Conservation (phyloP, 2,329 filamentous ascomycete species). For the Neopestalotiopsis rosae region DNA sequence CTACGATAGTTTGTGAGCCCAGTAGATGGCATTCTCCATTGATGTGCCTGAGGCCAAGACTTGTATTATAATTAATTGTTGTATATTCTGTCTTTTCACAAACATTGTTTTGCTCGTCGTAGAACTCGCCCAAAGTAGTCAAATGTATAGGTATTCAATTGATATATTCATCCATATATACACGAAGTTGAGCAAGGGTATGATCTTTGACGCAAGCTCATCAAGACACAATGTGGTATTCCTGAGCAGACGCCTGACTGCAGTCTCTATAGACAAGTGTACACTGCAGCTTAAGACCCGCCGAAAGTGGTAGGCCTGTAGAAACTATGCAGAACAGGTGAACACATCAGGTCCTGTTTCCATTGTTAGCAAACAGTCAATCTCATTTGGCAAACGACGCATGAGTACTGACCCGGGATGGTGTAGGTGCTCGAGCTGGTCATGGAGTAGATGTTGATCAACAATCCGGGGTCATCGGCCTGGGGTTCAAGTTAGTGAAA, state of each 20-base stretch:
- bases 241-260: too few species aligned
- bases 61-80: not conserved
- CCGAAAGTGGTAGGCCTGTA: too few species aligned
- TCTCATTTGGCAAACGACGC: not conserved
- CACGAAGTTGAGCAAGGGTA: too few species aligned
- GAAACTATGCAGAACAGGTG: constrained; percentile 13
- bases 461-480: constrained; percentile 40
- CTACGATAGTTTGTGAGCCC: not conserved
- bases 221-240: too few species aligned
- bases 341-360: constrained; percentile 17
- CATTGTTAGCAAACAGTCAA: not conserved
- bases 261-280: too few species aligned
- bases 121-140: too few species aligned
- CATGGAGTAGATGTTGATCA: constrained; percentile 43
- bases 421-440: constrained; percentile 33
- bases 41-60: not conserved
- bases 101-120: too few species aligned
- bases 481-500: constrained; percentile 15
- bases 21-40: not conserved
- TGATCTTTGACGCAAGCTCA: too few species aligned
- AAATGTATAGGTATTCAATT: too few species aligned
- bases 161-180: too few species aligned
- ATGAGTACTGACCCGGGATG: constrained; percentile 36
- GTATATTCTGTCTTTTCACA: too few species aligned
- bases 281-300: not conserved